phyloP scores from a whole-genome alignment of 2,329 filamentous ascomycete genomes.

The Colletotrichum sp. region DNA sequence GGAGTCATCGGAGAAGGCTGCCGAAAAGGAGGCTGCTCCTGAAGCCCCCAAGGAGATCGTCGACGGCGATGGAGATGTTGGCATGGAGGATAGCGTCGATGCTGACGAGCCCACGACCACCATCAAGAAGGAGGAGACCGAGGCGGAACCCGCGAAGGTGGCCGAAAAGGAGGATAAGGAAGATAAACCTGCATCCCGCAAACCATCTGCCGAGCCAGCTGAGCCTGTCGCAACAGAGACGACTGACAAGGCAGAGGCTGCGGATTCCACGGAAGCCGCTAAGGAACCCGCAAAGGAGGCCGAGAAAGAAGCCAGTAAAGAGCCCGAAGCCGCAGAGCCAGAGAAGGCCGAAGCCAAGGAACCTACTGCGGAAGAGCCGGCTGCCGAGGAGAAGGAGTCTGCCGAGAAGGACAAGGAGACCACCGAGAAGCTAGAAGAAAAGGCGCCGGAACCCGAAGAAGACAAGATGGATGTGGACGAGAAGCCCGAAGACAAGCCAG shows the following conservation, averaged over 20 bases:
- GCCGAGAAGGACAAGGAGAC: conserved; percentile 23
- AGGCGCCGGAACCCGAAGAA: conserved; percentile 16
- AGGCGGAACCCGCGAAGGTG: conserved; percentile 34
- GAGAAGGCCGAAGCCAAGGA: conserved; percentile 17
- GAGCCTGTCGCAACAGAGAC: conserved; percentile 24
- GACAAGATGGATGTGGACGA: conserved; percentile 26
- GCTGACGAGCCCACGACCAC: conserved; percentile 31
- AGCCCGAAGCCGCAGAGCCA: background rate
- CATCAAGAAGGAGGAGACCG: conserved; percentile 45
- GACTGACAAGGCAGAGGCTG: background rate
- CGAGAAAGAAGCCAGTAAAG: conserved; percentile 13
- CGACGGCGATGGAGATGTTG: conserved; percentile 56
- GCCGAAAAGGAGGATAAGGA: conserved; percentile 25
- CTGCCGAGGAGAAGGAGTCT: conserved; percentile 12
- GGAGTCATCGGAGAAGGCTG: background rate
- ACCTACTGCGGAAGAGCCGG: background rate
- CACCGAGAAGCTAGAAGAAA: conserved; percentile 20
- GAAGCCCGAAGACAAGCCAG: conserved; percentile 8
- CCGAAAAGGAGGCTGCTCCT: conserved; percentile 11
- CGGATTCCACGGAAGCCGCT: background rate
- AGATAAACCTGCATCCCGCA: conserved; percentile 23
- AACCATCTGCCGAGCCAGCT: background rate
- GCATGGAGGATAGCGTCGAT: conserved; percentile 48
- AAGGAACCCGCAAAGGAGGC: conserved; percentile 20
- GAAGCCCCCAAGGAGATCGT: conserved; percentile 30